Conservation (phyloP, 352 stramenopile species). For the Stramenopiles sp. region DNA sequence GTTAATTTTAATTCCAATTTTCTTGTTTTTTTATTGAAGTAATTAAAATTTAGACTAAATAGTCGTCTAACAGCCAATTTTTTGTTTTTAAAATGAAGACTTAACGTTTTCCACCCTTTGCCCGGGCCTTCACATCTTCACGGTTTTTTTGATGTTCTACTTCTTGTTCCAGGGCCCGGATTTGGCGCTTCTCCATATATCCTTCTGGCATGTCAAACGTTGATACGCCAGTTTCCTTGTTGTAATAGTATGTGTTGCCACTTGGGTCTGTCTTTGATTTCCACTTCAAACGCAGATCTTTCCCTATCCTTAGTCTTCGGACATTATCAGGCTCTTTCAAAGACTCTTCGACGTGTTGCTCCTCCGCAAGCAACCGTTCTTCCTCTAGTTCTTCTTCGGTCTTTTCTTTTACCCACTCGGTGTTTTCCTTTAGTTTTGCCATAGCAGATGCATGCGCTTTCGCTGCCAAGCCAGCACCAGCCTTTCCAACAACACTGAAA, state of each 20-base stretch:
- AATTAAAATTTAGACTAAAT: too few species aligned
- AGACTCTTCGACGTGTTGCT: conserved; percentile 31
- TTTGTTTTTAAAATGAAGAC: too few species aligned
- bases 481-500: conserved; percentile 30
- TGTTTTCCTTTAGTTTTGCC: conserved; percentile 13
- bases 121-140: background rate
- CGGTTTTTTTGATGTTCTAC: background rate
- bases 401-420: conserved; percentile 40
- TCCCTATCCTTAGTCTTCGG: conserved; percentile 17
- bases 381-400: conserved; percentile 37
- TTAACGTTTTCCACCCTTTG: background rate
- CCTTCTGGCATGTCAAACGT: conserved; percentile 44
- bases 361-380: conserved; percentile 29
- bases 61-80: too few species aligned
- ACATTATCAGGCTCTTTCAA: conserved; percentile 21
- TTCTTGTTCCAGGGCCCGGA: background rate
- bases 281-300: conserved; percentile 30
- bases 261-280: conserved; percentile 51
- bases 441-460: conserved; percentile 14
- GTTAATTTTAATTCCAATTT: too few species aligned
- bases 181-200: background rate
- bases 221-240: conserved; percentile 51
- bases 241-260: conserved; percentile 60
- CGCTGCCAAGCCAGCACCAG: conserved; percentile 1
- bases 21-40: too few species aligned